These are phyloP conservation scores for Xerocomellus amylosporus DNA, from an alignment of 768 basidiomycete genomes.

Conservation along the genomic window DNA sequence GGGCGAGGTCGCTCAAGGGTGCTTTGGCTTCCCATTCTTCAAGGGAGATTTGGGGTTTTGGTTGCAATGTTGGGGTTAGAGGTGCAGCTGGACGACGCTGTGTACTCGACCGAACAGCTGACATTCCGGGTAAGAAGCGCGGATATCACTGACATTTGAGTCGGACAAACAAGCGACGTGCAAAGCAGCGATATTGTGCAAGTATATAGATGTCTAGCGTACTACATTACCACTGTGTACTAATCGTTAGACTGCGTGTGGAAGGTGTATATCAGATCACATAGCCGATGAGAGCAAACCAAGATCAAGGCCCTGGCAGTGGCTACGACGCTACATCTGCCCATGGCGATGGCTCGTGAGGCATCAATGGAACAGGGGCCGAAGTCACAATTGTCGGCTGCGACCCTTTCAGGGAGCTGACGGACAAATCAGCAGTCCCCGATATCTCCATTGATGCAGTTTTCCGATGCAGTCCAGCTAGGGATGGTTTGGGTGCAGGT, in stretches of 20 bases:
- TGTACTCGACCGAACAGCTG: conserved; percentile 16
- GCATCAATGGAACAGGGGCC: conserved; percentile 17
- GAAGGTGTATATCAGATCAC: conserved; percentile 3
- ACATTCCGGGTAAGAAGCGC: conserved; percentile 19
- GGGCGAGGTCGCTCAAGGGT: conserved; percentile 67
- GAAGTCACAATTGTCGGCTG: conserved; percentile 5
- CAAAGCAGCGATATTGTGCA: neutral
- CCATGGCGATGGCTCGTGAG: conserved; percentile 34
- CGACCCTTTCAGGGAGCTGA: conserved; percentile 6
- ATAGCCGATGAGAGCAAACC: neutral
- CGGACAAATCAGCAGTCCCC: neutral
- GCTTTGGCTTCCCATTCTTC: conserved; percentile 93
- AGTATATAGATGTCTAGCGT: conserved; percentile 2
- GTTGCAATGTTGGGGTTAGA: conserved; percentile 26
- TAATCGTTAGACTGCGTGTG: neutral
- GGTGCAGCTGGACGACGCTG: conserved; percentile 30
- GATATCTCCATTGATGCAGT: conserved; percentile 9
- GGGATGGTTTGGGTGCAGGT: conserved; percentile 23
- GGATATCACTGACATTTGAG: neutral
- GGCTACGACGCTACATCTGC: conserved; percentile 17
- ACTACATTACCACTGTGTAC: conserved; percentile 11
- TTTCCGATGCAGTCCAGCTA: conserved; percentile 17
- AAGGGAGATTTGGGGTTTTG: conserved; percentile 54
- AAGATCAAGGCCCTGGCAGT: neutral
- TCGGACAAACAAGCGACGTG: neutral